A percentile compares a stretch with the other conserved stretches of the same genome.
phyloP scores from a whole-genome alignment of 2,329 filamentous ascomycete genomes.

The Aspergillus awamori region DNA sequence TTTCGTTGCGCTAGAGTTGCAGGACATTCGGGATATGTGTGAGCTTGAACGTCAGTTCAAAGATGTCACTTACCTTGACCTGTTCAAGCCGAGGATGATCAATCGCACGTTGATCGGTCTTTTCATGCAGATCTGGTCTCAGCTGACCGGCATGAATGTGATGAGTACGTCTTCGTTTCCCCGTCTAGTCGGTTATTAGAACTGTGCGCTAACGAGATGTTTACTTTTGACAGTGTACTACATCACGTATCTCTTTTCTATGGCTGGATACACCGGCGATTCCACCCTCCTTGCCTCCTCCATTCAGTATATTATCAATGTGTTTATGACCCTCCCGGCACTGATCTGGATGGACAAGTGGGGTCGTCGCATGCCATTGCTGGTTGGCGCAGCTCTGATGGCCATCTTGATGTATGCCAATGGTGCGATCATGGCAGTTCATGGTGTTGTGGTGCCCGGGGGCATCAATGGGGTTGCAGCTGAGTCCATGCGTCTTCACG shows the following conservation, averaged over 20 bases:
- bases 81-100: slow-evolving; percentile 73
- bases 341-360: slow-evolving; percentile 74
- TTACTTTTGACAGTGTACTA: slow-evolving; percentile 59
- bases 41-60: slow-evolving; percentile 72
- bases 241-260: slow-evolving; percentile 70
- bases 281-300: slow-evolving; percentile 66
- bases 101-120: slow-evolving; percentile 72
- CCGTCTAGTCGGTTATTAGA: no score
- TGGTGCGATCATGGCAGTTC: slow-evolving; percentile 43
- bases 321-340: slow-evolving; percentile 75
- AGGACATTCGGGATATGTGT: slow-evolving; percentile 72
- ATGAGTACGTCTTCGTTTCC: slow-evolving; percentile 50
- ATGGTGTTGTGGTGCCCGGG: slow-evolving; percentile 46
- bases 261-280: slow-evolving; percentile 67
- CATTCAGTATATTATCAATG: slow-evolving; percentile 79
- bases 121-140: slow-evolving; percentile 75
- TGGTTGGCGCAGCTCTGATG: slow-evolving; percentile 70
- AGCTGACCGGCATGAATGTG: slow-evolving; percentile 76
- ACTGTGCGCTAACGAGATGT: background rate
- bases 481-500: slow-evolving; percentile 42
- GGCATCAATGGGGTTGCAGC: slow-evolving; percentile 38
- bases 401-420: slow-evolving; percentile 49
- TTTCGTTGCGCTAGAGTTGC: slow-evolving; percentile 68
- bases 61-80: slow-evolving; percentile 70
- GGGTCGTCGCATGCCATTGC: slow-evolving; percentile 70